Percentiles rank a stretch among this genome's conserved stretches.
phyloP scores from a whole-genome alignment of 495 filamentous ascomycete species.

The Penicillium canariense region DNA sequence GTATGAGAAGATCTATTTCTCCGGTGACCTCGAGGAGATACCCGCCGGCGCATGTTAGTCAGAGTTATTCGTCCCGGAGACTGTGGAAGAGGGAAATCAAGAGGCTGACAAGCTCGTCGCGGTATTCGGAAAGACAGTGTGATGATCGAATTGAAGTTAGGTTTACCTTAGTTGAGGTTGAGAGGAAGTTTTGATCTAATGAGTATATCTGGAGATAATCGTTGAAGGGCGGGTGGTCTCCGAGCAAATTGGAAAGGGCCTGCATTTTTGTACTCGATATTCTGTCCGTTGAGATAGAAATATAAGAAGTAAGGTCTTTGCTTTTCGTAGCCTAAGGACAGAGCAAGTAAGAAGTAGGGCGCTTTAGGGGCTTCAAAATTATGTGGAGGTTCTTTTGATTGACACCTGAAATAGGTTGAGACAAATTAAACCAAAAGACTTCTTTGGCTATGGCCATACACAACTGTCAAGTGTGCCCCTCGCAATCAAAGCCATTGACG shows the following conservation, averaged over 20 bases:
- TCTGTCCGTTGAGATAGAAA: no score
- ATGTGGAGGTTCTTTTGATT: background rate
- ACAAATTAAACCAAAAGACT: background rate
- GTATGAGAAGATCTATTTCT: background rate
- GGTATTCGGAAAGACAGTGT: background rate
- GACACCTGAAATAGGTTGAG: background rate
- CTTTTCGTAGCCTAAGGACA: no score
- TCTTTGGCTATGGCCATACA: background rate
- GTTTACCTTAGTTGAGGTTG: background rate
- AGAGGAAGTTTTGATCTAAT: background rate
- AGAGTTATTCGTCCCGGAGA: background rate
- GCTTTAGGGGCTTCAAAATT: background rate
- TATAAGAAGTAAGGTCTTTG: no score
- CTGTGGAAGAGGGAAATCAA: background rate
- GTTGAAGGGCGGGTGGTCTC: no score
- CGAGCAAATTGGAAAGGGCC: no score
- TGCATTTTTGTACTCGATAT: no score
- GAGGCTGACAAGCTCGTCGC: background rate
- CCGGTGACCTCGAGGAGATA: background rate
- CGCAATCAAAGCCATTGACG: background rate
- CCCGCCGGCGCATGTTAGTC: background rate
- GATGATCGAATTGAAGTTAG: background rate
- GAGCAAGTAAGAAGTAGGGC: background rate
- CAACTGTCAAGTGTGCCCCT: no score
- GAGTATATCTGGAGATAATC: background rate